Evolutionary conservation across 1,139 yeast species (phyloP).

Genomic region (Geotrichum klebahnii): DNA sequence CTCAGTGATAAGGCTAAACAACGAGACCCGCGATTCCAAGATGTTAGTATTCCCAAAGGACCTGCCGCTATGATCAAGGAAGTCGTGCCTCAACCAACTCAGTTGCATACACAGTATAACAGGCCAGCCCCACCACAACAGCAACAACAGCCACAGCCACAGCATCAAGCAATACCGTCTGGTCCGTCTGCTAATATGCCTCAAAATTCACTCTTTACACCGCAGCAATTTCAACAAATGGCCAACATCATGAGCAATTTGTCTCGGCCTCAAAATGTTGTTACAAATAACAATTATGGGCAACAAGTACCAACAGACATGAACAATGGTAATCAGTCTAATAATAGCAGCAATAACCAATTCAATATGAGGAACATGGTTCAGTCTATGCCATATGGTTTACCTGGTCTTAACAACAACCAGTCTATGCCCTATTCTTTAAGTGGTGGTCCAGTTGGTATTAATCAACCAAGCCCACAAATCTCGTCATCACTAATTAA

Average conservation of each 20-base stretch:
- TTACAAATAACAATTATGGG: background rate
- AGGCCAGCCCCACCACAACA: background rate
- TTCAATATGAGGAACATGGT: conserved; percentile 7
- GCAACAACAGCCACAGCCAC: too few species aligned
- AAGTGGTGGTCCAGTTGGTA: background rate
- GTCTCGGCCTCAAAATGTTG: background rate
- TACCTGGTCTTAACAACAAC: background rate
- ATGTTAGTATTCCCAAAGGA: background rate
- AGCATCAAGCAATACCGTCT: conserved; percentile 10
- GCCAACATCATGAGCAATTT: conserved; percentile 14
- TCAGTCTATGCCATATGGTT: conserved; percentile 1
- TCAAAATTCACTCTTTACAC: conserved; percentile 3
- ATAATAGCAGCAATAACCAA: conserved; percentile 22
- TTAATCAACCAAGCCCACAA: background rate
- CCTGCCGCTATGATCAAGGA: conserved; percentile 4
- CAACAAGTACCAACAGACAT: conserved; percentile 23
- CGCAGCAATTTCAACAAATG: conserved; percentile 14
- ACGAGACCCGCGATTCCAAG: conserved; percentile 10
- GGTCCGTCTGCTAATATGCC: background rate
- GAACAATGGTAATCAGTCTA: conserved; percentile 29
- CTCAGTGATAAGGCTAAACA: conserved; percentile 17
- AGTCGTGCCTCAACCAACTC: background rate
- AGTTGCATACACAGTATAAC: background rate
- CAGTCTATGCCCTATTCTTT: background rate
- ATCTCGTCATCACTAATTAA: conserved; percentile 12